These are phyloP conservation scores for Henningerozyma blattae DNA, from an alignment of 805 yeast species.

Conservation along the genomic window DNA sequence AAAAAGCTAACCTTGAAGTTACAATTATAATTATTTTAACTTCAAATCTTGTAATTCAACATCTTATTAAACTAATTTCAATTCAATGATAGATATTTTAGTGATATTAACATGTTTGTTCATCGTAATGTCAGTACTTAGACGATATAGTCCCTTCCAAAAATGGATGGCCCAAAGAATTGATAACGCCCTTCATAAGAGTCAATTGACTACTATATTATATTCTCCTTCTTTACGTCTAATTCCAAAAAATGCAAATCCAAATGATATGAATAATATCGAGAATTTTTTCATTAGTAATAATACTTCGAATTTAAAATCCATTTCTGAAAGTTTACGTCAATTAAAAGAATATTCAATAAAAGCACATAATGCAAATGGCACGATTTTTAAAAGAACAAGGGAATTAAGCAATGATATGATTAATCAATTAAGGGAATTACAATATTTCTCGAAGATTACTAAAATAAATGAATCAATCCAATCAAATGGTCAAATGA, in stretches of 20 bases:
- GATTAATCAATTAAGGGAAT: conserved; percentile 22
- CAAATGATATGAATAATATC: neutral
- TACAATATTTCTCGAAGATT: conserved; percentile 45
- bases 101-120: conserved; percentile 15
- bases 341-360: conserved; percentile 11
- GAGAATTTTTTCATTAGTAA: neutral
- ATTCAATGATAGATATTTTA: too few relatives aligned
- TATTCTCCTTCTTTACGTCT: neutral
- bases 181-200: conserved; percentile 1
- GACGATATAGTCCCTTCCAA: conserved; percentile 12
- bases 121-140: conserved; percentile 11
- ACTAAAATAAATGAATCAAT: conserved; percentile 36
- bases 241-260: neutral
- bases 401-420: conserved; percentile 4
- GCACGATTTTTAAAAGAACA: conserved; percentile 11
- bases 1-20: too few relatives aligned
- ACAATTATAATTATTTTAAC: too few relatives aligned
- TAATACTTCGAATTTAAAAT: neutral
- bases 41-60: too few relatives aligned
- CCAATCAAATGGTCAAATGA: conserved; percentile 34
- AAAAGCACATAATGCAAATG: conserved; percentile 12
- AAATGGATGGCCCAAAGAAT: conserved; percentile 10
- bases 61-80: too few relatives aligned
- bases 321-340: conserved; percentile 1
- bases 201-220: neutral